These are phyloP conservation scores for Diophrys sp. DNA, from an alignment of 73 alveolate genomes.

Conservation along the genomic window DNA sequence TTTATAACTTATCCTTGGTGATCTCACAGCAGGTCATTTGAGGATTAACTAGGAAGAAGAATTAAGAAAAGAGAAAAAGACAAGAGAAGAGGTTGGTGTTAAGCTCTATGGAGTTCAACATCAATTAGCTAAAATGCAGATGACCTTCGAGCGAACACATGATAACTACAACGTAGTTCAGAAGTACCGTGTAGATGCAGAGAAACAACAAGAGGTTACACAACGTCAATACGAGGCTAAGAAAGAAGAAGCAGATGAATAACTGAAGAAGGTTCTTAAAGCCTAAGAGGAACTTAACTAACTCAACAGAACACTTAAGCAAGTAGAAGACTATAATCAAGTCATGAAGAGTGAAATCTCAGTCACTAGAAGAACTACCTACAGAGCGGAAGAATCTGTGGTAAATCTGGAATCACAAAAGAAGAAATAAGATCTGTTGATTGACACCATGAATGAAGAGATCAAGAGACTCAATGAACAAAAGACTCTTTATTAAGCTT, in stretches of 20 bases:
- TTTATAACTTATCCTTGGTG: too few relatives aligned
- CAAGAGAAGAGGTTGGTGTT: slow-evolving; percentile 84
- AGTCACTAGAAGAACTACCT: slow-evolving; percentile 84
- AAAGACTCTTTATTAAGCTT: slow-evolving; percentile 70
- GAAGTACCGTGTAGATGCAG: slow-evolving; percentile 77
- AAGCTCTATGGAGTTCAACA: slow-evolving; percentile 80
- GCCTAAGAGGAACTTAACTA: slow-evolving; percentile 84
- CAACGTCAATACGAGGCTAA: slow-evolving; percentile 61
- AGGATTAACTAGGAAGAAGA: slow-evolving; percentile 58
- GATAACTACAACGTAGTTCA: slow-evolving; percentile 77
- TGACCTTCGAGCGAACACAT: slow-evolving; percentile 79
- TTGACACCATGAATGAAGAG: slow-evolving; percentile 84
- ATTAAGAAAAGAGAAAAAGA: slow-evolving; percentile 62
- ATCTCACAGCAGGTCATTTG: not conserved
- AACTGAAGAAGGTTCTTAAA: slow-evolving; percentile 61
- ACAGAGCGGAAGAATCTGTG: slow-evolving; percentile 94
- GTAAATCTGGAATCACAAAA: slow-evolving; percentile 78
- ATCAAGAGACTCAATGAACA: slow-evolving; percentile 73
- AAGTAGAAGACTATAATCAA: slow-evolving; percentile 91
- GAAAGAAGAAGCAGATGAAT: slow-evolving; percentile 80
- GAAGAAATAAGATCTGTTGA: slow-evolving; percentile 76
- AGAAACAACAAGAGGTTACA: slow-evolving; percentile 58
- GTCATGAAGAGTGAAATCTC: slow-evolving; percentile 94
- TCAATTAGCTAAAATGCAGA: slow-evolving; percentile 78
- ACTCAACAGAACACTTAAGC: slow-evolving; percentile 75